A percentile compares a stretch with the other conserved stretches of the same genome.
Conservation (phyloP, 2,329 filamentous ascomycete species). For the Tolypocladium pustulatum region DNA sequence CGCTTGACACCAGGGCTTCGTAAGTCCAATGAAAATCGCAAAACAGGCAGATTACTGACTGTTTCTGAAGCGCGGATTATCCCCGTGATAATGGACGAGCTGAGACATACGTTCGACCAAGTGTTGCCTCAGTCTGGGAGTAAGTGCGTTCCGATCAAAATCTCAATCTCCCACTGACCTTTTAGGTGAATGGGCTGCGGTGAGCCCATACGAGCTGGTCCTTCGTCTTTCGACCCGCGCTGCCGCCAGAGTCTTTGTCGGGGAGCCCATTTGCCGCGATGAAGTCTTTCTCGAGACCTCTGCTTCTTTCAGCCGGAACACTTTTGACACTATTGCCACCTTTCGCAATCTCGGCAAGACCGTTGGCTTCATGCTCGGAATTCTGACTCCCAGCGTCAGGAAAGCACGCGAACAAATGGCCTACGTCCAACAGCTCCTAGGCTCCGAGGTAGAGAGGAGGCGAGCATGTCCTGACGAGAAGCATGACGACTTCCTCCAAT, state of each 20-base stretch:
- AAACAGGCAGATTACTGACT: background rate
- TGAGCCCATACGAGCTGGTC: constrained; percentile 6
- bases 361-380: background rate
- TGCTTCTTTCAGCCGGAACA: constrained; percentile 7
- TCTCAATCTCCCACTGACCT: background rate
- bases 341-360: constrained; percentile 4
- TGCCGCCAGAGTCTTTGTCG: constrained; percentile 6
- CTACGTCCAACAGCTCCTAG: constrained; percentile 6
- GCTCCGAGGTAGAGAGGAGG: constrained; percentile 4
- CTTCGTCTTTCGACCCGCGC: constrained; percentile 6
- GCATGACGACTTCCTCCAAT: constrained; percentile 7
- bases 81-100: constrained; percentile 7
- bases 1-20: constrained; percentile 7
- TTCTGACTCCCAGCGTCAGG: constrained; percentile 2
- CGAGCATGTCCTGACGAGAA: constrained; percentile 1
- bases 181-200: background rate
- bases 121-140: constrained; percentile 1
- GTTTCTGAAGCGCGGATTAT: constrained; percentile 3
- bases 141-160: background rate
- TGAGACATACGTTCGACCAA: constrained; percentile 3
- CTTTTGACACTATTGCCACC: constrained; percentile 5
- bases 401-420: constrained; percentile 4
- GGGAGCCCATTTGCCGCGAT: constrained; percentile 6
- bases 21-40: background rate
- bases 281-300: constrained; percentile 6